phyloP scores from a whole-genome alignment of 1,284 basidiomycete genomes.

The Volvariella volvacea region DNA sequence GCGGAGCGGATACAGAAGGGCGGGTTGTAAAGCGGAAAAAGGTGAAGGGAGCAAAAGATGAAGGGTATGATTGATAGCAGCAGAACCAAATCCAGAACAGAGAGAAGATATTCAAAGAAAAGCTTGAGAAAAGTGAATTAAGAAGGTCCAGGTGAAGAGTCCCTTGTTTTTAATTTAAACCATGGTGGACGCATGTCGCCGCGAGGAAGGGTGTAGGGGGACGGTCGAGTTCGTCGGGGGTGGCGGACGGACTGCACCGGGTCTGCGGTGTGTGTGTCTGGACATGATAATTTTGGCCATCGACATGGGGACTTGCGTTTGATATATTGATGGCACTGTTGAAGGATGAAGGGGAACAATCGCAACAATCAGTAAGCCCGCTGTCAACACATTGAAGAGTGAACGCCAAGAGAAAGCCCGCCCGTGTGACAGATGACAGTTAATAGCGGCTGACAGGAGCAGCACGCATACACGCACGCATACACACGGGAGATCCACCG shows the following conservation, averaged over 20 bases:
- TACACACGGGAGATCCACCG: neutral
- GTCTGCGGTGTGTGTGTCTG: conserved; percentile 21
- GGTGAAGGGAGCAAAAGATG: too few species aligned
- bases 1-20: too few species aligned
- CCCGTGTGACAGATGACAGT: neutral
- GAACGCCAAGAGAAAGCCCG: neutral
- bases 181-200: neutral
- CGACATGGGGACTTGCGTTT: conserved; percentile 31
- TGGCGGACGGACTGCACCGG: neutral
- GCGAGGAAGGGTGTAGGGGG: neutral
- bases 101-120: too few species aligned
- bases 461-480: too few species aligned
- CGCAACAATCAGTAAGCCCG: conserved; percentile 1
- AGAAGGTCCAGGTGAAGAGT: too few species aligned
- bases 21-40: too few species aligned
- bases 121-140: too few species aligned
- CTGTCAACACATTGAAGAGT: neutral
- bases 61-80: too few species aligned
- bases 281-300: conserved; percentile 45
- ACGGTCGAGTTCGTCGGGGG: neutral
- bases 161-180: neutral
- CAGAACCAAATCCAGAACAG: too few species aligned
- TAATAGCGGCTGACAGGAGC: neutral
- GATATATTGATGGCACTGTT: conserved; percentile 31
- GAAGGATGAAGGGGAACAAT: neutral